Conservation (phyloP, 306 rosid species). For the Cicer yamashitae region DNA sequence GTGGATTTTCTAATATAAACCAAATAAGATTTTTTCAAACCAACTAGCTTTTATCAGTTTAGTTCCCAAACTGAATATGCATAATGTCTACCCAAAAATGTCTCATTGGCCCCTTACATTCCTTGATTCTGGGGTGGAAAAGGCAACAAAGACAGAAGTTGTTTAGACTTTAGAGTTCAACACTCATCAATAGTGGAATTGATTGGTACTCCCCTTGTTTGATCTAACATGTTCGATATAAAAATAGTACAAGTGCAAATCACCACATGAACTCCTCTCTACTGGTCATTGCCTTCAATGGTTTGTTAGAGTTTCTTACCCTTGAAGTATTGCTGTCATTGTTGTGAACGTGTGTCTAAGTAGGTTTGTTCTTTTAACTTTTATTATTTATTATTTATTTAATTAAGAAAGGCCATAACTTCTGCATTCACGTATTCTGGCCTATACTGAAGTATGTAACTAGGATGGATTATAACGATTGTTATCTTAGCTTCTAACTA, state of each 20-base stretch:
- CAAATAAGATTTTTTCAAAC: constrained; percentile 3
- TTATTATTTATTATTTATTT: neutral
- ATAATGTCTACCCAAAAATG: neutral
- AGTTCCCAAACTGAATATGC: neutral
- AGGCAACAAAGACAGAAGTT: constrained; percentile 19
- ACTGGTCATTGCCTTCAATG: neutral
- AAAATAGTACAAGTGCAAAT: constrained; percentile 14
- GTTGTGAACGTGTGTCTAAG: neutral
- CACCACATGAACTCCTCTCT: constrained; percentile 28
- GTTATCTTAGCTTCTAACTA: constrained; percentile 4
- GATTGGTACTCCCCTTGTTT: constrained; percentile 29
- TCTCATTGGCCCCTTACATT: constrained; percentile 19
- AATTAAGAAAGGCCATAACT: constrained; percentile 1
- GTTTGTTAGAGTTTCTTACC: constrained; percentile 17
- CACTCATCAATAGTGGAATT: constrained; percentile 8
- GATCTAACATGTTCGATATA: constrained; percentile 17
- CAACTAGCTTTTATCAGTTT: neutral
- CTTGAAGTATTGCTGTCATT: constrained; percentile 27
- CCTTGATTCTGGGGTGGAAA: constrained; percentile 9
- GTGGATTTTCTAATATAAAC: constrained; percentile 15
- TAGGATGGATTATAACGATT: constrained; percentile 4
- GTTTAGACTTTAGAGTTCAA: constrained; percentile 14
- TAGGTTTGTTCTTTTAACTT: neutral
- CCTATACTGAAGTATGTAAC: constrained; percentile 10
- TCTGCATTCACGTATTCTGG: constrained; percentile 3